Conservation (phyloP, 176 grass and related monocot species). For the Tuctoria greenei region DNA sequence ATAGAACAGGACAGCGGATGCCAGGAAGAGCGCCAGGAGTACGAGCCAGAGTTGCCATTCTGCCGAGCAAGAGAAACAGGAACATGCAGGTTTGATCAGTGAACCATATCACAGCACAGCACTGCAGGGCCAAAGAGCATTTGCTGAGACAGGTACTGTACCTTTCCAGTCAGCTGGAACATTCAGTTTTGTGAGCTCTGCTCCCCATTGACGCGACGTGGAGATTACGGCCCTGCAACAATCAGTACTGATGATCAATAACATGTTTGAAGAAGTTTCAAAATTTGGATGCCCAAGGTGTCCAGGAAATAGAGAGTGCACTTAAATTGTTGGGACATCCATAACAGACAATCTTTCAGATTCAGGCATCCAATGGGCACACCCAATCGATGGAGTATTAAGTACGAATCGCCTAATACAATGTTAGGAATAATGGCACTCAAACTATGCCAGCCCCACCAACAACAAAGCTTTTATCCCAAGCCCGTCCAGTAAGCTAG, state of each 20-base stretch:
- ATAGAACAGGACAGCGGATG: constrained; percentile 62
- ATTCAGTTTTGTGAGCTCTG: constrained; percentile 64
- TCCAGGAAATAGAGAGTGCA: neutral
- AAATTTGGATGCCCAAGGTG: neutral
- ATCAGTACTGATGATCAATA: neutral
- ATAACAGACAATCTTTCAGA: neutral
- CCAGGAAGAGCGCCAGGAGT: constrained; percentile 66
- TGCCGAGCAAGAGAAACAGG: constrained; percentile 36
- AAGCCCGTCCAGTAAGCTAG: too few relatives aligned
- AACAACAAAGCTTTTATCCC: too few relatives aligned
- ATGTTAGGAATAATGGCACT: neutral
- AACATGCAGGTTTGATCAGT: neutral
- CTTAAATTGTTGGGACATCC: neutral
- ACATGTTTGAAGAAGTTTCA: neutral
- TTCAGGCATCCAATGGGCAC: neutral
- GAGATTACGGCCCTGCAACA: constrained; percentile 70
- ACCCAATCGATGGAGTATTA: neutral
- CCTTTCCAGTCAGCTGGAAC: constrained; percentile 98
- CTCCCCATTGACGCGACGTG: constrained; percentile 78
- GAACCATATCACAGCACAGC: neutral
- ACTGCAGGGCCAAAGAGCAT: neutral
- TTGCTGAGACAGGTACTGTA: constrained; percentile 36
- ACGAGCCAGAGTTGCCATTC: constrained; percentile 86
- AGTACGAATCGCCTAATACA: neutral
- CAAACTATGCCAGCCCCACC: neutral